Evolutionary conservation across 768 basidiomycete genomes (phyloP).

Genomic region (Tremella fuciformis): DNA sequence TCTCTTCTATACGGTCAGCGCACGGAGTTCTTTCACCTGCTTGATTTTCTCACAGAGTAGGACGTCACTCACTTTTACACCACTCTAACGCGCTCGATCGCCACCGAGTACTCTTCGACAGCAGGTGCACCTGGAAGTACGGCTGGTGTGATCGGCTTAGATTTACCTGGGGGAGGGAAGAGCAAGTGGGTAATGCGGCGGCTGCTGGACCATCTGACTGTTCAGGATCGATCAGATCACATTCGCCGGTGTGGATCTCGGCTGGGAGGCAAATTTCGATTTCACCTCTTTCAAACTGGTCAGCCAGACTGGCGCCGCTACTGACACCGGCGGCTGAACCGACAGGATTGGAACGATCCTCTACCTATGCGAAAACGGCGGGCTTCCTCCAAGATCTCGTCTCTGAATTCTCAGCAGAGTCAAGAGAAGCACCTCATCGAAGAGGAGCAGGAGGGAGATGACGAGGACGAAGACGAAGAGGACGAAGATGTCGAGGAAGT

Average conservation of each 20-base stretch:
- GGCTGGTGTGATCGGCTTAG: constrained; percentile 56
- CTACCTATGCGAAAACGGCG: constrained; percentile 19
- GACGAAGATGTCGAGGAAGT: neutral
- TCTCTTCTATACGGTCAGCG: constrained; percentile 31
- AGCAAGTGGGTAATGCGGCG: constrained; percentile 26
- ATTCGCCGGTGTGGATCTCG: constrained; percentile 21
- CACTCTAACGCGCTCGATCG: constrained; percentile 71
- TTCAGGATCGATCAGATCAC: constrained; percentile 41
- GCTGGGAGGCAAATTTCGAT: constrained; percentile 22
- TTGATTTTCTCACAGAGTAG: constrained; percentile 55
- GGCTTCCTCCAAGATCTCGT: constrained; percentile 27
- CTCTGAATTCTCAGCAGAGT: constrained; percentile 19
- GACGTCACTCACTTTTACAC: constrained; percentile 77
- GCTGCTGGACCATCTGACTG: neutral
- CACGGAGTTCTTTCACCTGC: neutral
- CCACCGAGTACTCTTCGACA: constrained; percentile 61
- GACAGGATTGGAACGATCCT: constrained; percentile 38
- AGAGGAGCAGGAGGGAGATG: constrained; percentile 9
- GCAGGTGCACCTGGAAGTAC: constrained; percentile 49
- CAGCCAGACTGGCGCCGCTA: constrained; percentile 7
- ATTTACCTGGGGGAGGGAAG: constrained; percentile 57
- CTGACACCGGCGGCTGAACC: neutral
- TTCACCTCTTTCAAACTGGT: constrained; percentile 26
- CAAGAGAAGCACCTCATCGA: constrained; percentile 20
- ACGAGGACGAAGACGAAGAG: constrained; percentile 4